Evolutionary conservation across 352 stramenopile species (phyloP).

Genomic region (Phytophthora macrochlamydospora): DNA sequence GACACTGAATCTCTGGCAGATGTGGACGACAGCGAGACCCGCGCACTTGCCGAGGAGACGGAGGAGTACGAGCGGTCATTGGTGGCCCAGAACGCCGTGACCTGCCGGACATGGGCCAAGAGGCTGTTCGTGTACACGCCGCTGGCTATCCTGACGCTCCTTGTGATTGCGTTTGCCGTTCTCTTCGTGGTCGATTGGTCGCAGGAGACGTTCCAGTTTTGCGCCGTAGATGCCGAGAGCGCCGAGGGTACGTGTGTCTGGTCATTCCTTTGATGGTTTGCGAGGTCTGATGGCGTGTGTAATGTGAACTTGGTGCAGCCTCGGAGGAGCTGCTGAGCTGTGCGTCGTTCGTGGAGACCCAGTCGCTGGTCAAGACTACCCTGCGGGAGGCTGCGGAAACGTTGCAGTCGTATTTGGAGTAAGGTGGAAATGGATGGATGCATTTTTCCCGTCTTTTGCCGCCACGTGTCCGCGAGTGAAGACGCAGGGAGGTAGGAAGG

Average conservation of each 20-base stretch:
- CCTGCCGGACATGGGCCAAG: slow-evolving; percentile 32
- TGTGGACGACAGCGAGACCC: slow-evolving; percentile 50
- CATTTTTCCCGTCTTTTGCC: slow-evolving; percentile 17
- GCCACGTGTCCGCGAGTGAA: slow-evolving; percentile 15
- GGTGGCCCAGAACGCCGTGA: slow-evolving; percentile 23
- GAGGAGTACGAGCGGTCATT: slow-evolving; percentile 39
- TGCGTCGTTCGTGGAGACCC: slow-evolving; percentile 44
- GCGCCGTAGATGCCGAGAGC: slow-evolving; percentile 36
- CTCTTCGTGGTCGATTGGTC: slow-evolving; percentile 58
- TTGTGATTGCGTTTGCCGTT: slow-evolving; percentile 48
- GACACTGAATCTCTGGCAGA: slow-evolving; percentile 50
- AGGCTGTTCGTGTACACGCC: slow-evolving; percentile 38
- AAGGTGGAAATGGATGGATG: slow-evolving; percentile 15
- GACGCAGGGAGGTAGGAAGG: slow-evolving; percentile 9
- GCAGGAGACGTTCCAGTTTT: slow-evolving; percentile 57
- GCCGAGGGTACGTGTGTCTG: slow-evolving; percentile 39
- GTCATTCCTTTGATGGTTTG: background rate
- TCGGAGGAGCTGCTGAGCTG: slow-evolving; percentile 43
- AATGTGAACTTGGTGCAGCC: slow-evolving; percentile 23
- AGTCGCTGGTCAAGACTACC: slow-evolving; percentile 39
- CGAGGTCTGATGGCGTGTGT: slow-evolving; percentile 8
- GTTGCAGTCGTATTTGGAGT: slow-evolving; percentile 37
- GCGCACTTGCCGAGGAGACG: slow-evolving; percentile 46
- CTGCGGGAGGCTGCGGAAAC: slow-evolving; percentile 35
- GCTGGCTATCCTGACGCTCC: slow-evolving; percentile 39